Evolutionary conservation across 75 land plant species (phyloP).

Genomic region (Pseudotsuga menziesii): DNA sequence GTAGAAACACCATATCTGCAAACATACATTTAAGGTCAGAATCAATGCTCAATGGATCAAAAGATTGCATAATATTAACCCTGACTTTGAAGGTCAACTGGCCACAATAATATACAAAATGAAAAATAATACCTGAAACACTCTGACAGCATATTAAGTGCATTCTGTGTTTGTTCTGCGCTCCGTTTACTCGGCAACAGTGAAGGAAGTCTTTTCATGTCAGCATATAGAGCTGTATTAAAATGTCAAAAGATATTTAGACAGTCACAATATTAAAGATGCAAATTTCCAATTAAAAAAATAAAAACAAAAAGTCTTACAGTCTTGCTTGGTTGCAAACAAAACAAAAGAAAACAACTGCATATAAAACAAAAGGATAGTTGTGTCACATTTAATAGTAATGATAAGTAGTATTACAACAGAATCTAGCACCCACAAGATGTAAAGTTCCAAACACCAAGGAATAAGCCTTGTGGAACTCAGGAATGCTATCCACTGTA

Average conservation of each 20-base stretch:
- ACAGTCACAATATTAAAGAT: background rate
- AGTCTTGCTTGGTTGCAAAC: background rate
- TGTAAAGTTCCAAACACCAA: no score
- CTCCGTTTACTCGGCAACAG: slow-evolving; percentile 71
- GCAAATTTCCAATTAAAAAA: background rate
- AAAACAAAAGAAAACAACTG: background rate
- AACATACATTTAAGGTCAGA: background rate
- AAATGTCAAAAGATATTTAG: slow-evolving; percentile 5
- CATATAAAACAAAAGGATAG: no score
- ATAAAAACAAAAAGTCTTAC: background rate
- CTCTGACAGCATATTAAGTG: slow-evolving; percentile 59
- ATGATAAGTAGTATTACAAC: no score
- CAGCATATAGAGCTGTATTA: slow-evolving; percentile 54
- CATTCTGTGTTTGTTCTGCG: slow-evolving; percentile 57
- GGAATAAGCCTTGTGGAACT: no score
- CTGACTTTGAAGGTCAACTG: background rate
- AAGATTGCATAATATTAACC: background rate
- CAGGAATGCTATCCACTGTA: no score
- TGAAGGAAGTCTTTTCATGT: slow-evolving; percentile 58
- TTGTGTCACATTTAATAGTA: no score
- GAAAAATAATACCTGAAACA: slow-evolving; percentile 55
- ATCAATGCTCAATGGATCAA: background rate
- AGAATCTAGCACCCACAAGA: no score
- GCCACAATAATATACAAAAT: background rate
- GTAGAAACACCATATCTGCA: slow-evolving; percentile 76